Conservation (phyloP, 179 eudicot species). For the Beta corolliflora region DNA sequence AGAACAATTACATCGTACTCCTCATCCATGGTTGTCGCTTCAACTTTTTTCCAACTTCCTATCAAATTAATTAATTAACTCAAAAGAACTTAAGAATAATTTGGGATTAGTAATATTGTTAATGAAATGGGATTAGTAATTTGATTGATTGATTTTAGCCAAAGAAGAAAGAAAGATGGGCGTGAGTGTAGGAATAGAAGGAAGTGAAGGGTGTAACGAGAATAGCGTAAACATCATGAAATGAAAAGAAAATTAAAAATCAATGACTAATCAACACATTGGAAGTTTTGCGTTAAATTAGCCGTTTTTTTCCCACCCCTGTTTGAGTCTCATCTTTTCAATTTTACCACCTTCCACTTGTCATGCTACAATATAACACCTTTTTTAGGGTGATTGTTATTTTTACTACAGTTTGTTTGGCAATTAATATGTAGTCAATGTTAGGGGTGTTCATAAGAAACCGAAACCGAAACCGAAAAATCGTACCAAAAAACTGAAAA, state of each 20-base stretch:
- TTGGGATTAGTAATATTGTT: not conserved
- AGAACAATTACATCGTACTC: slow-evolving; percentile 77
- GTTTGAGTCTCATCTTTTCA: not conserved
- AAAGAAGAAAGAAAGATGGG: not conserved
- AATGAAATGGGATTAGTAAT: too few relatives aligned
- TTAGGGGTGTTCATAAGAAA: too few relatives aligned
- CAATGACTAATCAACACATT: not conserved
- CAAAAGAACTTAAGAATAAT: not conserved
- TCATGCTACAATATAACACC: not conserved
- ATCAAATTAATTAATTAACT: not conserved
- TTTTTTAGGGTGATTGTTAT: too few relatives aligned
- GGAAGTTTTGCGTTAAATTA: slow-evolving; percentile 20
- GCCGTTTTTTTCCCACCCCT: not conserved
- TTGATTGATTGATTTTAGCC: not conserved
- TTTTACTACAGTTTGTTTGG: too few relatives aligned
- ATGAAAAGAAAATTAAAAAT: not conserved
- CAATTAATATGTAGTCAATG: too few relatives aligned
- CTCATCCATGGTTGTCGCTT: slow-evolving; percentile 51
- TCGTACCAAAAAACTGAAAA: too few relatives aligned
- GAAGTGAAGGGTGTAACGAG: slow-evolving; percentile 30
- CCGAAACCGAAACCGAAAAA: too few relatives aligned
- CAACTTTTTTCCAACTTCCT: not conserved
- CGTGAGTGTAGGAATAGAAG: slow-evolving; percentile 21
- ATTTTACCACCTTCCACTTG: slow-evolving; percentile 6
- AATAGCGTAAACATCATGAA: slow-evolving; percentile 13